Evolutionary conservation across 371 early-diverging fungal genomes (phyloP).

Genomic region (Dinochytrium kinnereticum): DNA sequence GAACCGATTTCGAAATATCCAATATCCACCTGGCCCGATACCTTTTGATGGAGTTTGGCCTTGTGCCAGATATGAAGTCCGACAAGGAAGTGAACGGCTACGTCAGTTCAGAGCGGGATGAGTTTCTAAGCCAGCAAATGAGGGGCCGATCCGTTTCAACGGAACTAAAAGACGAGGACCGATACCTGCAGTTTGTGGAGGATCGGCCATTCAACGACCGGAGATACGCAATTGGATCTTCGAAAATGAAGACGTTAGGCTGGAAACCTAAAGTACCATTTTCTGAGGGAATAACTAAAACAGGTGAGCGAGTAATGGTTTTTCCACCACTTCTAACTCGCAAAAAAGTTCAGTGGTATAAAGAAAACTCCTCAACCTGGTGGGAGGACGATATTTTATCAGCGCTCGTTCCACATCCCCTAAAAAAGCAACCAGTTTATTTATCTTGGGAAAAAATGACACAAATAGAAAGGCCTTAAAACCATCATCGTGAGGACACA

Average conservation of each 20-base stretch:
- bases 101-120: not conserved
- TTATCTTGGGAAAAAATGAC: slow-evolving; percentile 2
- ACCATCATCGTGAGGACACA: not conserved
- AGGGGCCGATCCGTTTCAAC: not conserved
- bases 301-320: too few relatives aligned
- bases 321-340: not conserved
- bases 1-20: slow-evolving; percentile 74
- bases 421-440: slow-evolving; percentile 16
- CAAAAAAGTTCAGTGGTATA: slow-evolving; percentile 38
- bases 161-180: slow-evolving; percentile 27
- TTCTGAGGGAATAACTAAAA: slow-evolving; percentile 70
- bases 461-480: not conserved
- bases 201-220: slow-evolving; percentile 85
- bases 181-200: slow-evolving; percentile 67
- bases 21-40: slow-evolving; percentile 72
- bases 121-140: not conserved
- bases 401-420: slow-evolving; percentile 35
- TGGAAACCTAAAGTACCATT: slow-evolving; percentile 74
- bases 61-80: not conserved
- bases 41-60: slow-evolving; percentile 50
- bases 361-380: slow-evolving; percentile 19
- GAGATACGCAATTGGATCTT: slow-evolving; percentile 78
- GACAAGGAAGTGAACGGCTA: not conserved
- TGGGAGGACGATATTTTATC: slow-evolving; percentile 34
- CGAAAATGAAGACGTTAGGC: slow-evolving; percentile 70